A percentile compares a stretch with the other conserved stretches of the same genome.
Evolutionary conservation across 2,329 filamentous ascomycete genomes (phyloP).

Genomic region (Fusarium duplospermum): DNA sequence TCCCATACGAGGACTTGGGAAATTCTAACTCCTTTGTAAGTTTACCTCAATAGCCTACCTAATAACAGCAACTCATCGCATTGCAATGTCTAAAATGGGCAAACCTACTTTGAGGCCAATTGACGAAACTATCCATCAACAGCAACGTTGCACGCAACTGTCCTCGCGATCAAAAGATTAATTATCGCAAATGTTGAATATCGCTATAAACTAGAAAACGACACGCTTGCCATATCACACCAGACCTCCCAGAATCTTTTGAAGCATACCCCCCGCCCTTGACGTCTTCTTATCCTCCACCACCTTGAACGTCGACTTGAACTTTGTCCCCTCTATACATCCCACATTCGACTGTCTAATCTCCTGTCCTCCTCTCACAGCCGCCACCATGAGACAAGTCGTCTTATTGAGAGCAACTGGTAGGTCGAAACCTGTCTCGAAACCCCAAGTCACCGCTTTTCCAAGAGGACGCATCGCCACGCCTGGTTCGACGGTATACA

Average conservation of each 20-base stretch:
- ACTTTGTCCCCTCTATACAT: constrained; percentile 27
- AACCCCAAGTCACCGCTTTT: constrained; percentile 8
- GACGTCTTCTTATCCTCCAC: not conserved
- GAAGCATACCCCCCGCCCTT: not conserved
- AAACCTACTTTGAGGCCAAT: not conserved
- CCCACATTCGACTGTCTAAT: constrained; percentile 36
- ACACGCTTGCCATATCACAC: not conserved
- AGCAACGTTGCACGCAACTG: not conserved
- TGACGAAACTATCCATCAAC: not conserved
- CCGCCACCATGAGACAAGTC: constrained; percentile 34
- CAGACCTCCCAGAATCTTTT: constrained; percentile 18
- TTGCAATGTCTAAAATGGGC: not conserved
- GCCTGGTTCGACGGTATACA: constrained; percentile 25
- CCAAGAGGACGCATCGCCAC: constrained; percentile 6
- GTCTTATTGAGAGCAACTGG: constrained; percentile 20
- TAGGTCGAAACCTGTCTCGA: constrained; percentile 43
- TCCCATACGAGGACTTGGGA: not conserved
- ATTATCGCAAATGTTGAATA: not conserved
- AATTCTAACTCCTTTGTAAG: not conserved
- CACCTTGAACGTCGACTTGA: constrained; percentile 20
- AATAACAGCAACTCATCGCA: not conserved
- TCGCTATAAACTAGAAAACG: not conserved
- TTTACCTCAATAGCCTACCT: not conserved
- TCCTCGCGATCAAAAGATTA: not conserved
- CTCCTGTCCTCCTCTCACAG: constrained; percentile 33